These are phyloP conservation scores for Aspergillus spinulosporus DNA, from an alignment of 2,329 filamentous ascomycete genomes.

Conservation along the genomic window DNA sequence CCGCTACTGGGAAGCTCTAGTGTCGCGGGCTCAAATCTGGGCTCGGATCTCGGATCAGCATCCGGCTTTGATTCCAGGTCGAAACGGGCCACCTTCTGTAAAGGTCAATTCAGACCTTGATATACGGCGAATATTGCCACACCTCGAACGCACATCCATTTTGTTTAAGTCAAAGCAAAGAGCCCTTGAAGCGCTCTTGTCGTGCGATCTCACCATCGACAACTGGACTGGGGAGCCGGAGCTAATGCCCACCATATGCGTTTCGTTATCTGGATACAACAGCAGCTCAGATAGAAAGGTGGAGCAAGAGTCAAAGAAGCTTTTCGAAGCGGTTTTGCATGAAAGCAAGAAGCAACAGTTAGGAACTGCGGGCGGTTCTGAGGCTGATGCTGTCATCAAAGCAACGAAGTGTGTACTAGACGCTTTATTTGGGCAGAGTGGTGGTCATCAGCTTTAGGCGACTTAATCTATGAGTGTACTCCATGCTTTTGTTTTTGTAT, in stretches of 20 bases:
- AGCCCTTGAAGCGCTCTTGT: conserved; percentile 31
- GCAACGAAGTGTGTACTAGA: conserved; percentile 38
- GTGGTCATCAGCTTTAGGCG: background rate
- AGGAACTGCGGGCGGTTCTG: conserved; percentile 18
- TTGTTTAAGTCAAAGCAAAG: conserved; percentile 28
- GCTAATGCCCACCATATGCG: conserved; percentile 38
- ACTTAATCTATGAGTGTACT: conserved; percentile 4
- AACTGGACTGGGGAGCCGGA: conserved; percentile 44
- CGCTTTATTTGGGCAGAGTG: conserved; percentile 31
- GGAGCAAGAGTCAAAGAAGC: conserved; percentile 40
- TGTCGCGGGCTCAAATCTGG: conserved; percentile 43
- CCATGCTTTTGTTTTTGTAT: background rate
- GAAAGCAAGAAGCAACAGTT: conserved; percentile 17
- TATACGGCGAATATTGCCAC: conserved; percentile 33
- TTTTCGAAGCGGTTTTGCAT: conserved; percentile 39
- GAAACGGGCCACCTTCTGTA: background rate
- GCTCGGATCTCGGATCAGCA: conserved; percentile 23
- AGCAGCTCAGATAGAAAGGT: conserved; percentile 26
- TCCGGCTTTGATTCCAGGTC: conserved; percentile 15
- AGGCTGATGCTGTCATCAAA: conserved; percentile 34
- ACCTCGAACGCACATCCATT: conserved; percentile 40
- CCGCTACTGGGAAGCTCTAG: conserved; percentile 43
- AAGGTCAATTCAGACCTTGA: conserved; percentile 9
- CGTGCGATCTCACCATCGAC: conserved; percentile 38
- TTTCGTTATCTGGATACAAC: conserved; percentile 23